phyloP scores from a whole-genome alignment of 106 monocot genomes.

The Dendrobium huoshanense region DNA sequence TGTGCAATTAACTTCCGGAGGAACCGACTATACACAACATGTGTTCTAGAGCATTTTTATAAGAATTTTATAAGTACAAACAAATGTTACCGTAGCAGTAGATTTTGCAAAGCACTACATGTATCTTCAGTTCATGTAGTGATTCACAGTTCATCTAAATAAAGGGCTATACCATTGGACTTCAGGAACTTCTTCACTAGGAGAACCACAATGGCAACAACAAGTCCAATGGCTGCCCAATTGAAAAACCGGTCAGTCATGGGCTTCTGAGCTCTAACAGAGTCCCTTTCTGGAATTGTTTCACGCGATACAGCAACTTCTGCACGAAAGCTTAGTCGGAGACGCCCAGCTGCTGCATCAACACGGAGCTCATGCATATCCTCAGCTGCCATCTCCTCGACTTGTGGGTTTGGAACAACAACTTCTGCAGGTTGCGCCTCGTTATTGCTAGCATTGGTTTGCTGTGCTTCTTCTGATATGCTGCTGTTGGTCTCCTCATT shows the following conservation, averaged over 20 bases:
- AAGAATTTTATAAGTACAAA: neutral
- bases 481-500: neutral
- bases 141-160: conserved; percentile 21
- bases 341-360: conserved; percentile 42
- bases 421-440: conserved; percentile 8
- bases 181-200: conserved; percentile 77
- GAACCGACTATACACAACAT: neutral
- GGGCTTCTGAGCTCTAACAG: conserved; percentile 18
- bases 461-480: conserved; percentile 12
- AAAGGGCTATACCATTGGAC: conserved; percentile 32
- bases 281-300: neutral
- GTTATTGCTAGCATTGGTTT: conserved; percentile 6
- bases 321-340: conserved; percentile 43
- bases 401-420: conserved; percentile 17
- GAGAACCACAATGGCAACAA: conserved; percentile 57
- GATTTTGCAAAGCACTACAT: too few relatives aligned
- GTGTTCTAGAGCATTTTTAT: neutral
- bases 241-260: conserved; percentile 51
- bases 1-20: neutral
- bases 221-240: conserved; percentile 58
- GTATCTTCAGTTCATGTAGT: neutral
- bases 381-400: conserved; percentile 20
- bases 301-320: conserved; percentile 32
- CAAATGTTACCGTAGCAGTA: neutral
- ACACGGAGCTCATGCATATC: conserved; percentile 50